Evolutionary conservation across 306 rosid species (phyloP).

Genomic region (cucumber (Cucumis sativus)): DNA sequence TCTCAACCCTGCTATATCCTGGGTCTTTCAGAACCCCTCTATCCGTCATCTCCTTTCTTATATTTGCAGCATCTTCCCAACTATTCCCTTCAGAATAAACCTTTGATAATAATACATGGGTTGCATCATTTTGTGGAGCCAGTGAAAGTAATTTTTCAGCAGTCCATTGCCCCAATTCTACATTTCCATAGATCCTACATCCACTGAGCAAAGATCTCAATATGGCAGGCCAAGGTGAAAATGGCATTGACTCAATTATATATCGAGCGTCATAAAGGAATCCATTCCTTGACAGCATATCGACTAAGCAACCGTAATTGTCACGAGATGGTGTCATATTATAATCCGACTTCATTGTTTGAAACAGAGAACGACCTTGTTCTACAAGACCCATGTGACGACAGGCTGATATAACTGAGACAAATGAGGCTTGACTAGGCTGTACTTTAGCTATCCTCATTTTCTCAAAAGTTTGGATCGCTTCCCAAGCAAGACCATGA

Average conservation of each 20-base stretch:
- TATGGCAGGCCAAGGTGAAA: slow-evolving; percentile 46
- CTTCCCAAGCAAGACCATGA: slow-evolving; percentile 35
- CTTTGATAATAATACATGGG: slow-evolving; percentile 26
- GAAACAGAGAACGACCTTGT: slow-evolving; percentile 25
- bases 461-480: slow-evolving; percentile 27
- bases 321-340: slow-evolving; percentile 28
- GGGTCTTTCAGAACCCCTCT: slow-evolving; percentile 21
- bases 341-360: slow-evolving; percentile 20
- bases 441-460: slow-evolving; percentile 26
- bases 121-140: slow-evolving; percentile 28
- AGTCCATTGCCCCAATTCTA: slow-evolving; percentile 38
- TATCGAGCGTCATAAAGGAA: slow-evolving; percentile 29
- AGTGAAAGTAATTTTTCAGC: slow-evolving; percentile 24
- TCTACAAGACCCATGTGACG: slow-evolving; percentile 34
- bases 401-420: slow-evolving; percentile 40
- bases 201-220: slow-evolving; percentile 46
- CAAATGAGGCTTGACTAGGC: slow-evolving; percentile 45
- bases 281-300: slow-evolving; percentile 41
- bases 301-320: slow-evolving; percentile 40
- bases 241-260: slow-evolving; percentile 36
- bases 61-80: slow-evolving; percentile 39
- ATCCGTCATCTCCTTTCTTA: slow-evolving; percentile 23
- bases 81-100: slow-evolving; percentile 36
- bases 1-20: slow-evolving; percentile 42
- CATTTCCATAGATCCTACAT: slow-evolving; percentile 39